Evolutionary conservation across 164 flowering plant species (phyloP).

Genomic region (Akebia trifoliata): DNA sequence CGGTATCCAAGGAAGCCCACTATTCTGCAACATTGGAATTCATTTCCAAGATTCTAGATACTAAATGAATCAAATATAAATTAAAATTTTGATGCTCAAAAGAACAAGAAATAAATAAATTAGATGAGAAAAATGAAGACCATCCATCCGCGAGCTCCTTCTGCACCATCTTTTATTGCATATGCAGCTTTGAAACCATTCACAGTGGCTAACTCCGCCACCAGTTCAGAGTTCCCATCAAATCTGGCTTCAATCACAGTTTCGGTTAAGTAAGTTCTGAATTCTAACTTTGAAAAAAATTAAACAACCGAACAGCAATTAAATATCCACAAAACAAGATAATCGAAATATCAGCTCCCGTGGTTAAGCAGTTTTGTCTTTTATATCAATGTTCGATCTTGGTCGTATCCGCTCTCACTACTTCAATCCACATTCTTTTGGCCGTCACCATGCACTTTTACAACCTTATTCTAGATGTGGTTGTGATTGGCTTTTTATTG

Average conservation of each 20-base stretch:
- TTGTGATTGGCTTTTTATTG: too few relatives aligned
- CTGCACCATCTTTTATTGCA: slow-evolving; percentile 94
- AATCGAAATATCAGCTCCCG: too few relatives aligned
- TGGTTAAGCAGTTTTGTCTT: too few relatives aligned
- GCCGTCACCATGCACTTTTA: too few relatives aligned
- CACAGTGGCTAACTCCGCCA: slow-evolving; percentile 80
- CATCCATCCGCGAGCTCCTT: slow-evolving; percentile 96
- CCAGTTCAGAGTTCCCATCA: slow-evolving; percentile 91
- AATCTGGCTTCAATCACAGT: slow-evolving; percentile 59
- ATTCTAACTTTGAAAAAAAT: too few relatives aligned
- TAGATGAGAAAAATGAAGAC: slow-evolving; percentile 29
- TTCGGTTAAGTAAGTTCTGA: not conserved
- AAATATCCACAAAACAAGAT: too few relatives aligned
- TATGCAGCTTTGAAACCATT: slow-evolving; percentile 96
- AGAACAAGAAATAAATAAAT: not conserved
- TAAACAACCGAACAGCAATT: too few relatives aligned
- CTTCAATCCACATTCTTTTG: too few relatives aligned
- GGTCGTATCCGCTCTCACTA: too few relatives aligned
- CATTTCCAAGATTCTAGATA: slow-evolving; percentile 7
- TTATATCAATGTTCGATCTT: too few relatives aligned
- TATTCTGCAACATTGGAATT: slow-evolving; percentile 56
- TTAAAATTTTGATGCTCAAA: not conserved
- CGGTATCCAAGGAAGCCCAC: slow-evolving; percentile 79
- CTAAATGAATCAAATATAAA: not conserved
- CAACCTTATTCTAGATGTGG: too few relatives aligned